Evolutionary conservation across 345 rosid species (phyloP).

Genomic region (Psidium friedrichsthalianum): DNA sequence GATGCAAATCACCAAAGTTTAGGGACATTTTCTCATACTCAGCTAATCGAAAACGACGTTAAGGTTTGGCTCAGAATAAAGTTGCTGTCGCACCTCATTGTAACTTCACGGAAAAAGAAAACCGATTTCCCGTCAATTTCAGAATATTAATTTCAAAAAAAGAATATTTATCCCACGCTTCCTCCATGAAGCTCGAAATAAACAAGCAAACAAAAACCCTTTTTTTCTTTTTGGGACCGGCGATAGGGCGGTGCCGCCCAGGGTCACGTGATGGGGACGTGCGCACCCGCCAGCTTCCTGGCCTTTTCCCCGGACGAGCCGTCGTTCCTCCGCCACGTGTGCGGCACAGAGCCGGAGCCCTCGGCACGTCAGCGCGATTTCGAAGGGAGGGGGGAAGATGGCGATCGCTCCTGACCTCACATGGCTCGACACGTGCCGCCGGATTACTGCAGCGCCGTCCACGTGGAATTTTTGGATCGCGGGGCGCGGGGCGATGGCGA

Average conservation of each 20-base stretch:
- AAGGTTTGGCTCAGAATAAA: background rate
- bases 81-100: background rate
- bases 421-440: background rate
- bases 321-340: background rate
- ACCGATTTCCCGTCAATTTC: background rate
- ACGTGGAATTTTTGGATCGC: background rate
- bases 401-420: background rate
- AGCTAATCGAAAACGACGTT: background rate
- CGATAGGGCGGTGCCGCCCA: conserved; percentile 6
- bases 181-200: background rate
- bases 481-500: too few relatives aligned
- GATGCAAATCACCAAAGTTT: too few relatives aligned
- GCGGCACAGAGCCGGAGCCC: background rate
- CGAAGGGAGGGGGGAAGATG: background rate
- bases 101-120: background rate
- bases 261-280: conserved; percentile 5
- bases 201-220: background rate
- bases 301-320: background rate
- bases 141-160: background rate
- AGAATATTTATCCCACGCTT: background rate
- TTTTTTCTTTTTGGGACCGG: background rate
- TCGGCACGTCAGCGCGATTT: background rate
- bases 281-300: too few relatives aligned
- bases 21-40: too few relatives aligned
- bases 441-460: background rate